A percentile compares a stretch with the other conserved stretches of the same genome.
Conservation (phyloP, 2,329 filamentous ascomycete genomes). For the Clarireedia paspali region DNA sequence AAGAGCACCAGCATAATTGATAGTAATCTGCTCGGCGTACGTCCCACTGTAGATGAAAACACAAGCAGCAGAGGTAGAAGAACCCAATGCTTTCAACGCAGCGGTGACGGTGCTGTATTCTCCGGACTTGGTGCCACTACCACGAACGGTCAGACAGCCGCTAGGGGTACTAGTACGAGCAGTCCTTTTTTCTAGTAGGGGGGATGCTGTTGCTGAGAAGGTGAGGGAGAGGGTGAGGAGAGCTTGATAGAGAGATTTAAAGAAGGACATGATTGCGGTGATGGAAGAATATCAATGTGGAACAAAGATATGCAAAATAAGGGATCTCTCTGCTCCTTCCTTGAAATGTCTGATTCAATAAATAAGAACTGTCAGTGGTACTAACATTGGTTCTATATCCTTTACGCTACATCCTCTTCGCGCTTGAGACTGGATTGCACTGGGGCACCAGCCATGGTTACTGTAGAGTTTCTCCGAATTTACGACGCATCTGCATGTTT, state of each 20-base stretch:
- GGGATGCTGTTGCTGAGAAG: not conserved
- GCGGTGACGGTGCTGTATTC: slow-evolving; percentile 6
- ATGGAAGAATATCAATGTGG: too few relatives aligned
- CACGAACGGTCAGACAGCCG: slow-evolving; percentile 7
- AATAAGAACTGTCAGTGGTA: too few relatives aligned
- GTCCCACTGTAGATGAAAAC: not conserved
- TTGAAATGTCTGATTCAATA: too few relatives aligned
- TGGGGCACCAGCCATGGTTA: too few relatives aligned
- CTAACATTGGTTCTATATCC: too few relatives aligned
- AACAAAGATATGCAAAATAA: too few relatives aligned
- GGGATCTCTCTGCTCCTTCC: too few relatives aligned
- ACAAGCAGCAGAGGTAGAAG: not conserved
- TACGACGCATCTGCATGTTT: too few relatives aligned
- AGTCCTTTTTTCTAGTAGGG: not conserved
- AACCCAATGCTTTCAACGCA: not conserved
- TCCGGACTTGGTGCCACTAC: slow-evolving; percentile 7
- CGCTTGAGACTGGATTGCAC: too few relatives aligned
- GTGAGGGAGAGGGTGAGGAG: not conserved
- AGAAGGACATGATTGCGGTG: not conserved
- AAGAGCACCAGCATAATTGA: not conserved
- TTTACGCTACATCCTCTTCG: too few relatives aligned
- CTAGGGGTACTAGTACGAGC: not conserved
- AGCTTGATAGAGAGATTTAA: not conserved
- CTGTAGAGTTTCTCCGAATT: too few relatives aligned
- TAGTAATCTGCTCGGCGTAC: not conserved